Conservation (phyloP, 1,284 basidiomycete species). For the Porodaedalea pini region DNA sequence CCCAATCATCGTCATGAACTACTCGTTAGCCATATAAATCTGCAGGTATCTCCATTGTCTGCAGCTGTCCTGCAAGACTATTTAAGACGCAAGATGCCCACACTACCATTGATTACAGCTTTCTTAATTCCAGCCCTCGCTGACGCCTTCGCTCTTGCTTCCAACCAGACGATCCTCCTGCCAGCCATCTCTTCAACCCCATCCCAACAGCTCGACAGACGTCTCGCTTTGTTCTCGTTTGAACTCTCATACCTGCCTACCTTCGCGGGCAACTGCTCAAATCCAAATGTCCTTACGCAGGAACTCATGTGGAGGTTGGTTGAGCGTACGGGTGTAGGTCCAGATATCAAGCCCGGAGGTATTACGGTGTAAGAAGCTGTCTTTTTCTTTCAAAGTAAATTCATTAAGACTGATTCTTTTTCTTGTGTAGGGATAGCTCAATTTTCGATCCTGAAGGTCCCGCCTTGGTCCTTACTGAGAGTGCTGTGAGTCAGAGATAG, state of each 20-base stretch:
- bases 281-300: constrained; percentile 33
- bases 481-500: constrained; percentile 24
- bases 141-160: not conserved
- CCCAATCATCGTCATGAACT: not conserved
- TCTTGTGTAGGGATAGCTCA: constrained; percentile 30
- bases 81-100: not conserved
- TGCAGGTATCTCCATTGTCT: too few species aligned
- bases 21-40: too few species aligned
- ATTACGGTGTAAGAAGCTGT: constrained; percentile 31
- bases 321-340: constrained; percentile 33
- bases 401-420: not conserved
- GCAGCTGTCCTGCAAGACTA: too few species aligned
- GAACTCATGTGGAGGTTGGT: constrained; percentile 33
- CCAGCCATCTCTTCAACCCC: constrained; percentile 22
- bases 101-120: not conserved
- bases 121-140: not conserved
- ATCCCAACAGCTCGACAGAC: constrained; percentile 31
- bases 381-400: not conserved
- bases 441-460: constrained; percentile 30
- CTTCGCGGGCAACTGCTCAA: constrained; percentile 32
- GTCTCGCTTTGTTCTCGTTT: constrained; percentile 34
- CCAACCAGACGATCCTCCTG: constrained; percentile 9
- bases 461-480: constrained; percentile 29
- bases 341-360: constrained; percentile 34
- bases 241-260: constrained; percentile 33